phyloP scores from a whole-genome alignment of 345 rosid genomes.

The Pugionium dolabratum region DNA sequence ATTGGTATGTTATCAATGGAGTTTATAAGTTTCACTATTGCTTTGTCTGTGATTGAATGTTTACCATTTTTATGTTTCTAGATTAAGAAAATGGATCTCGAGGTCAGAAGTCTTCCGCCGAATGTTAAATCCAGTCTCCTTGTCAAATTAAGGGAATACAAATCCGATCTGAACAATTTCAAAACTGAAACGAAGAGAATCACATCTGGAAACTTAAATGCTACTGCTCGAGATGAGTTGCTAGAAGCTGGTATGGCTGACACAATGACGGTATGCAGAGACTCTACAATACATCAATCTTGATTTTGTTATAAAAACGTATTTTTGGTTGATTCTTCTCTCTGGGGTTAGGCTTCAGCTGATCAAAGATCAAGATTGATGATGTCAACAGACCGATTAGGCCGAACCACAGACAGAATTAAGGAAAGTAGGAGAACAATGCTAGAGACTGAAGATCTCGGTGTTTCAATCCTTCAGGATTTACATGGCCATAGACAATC shows the following conservation, averaged over 20 bases:
- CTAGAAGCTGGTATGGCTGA: conserved; percentile 81
- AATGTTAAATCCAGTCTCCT: conserved; percentile 68
- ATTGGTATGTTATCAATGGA: conserved; percentile 45
- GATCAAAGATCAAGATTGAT: conserved; percentile 71
- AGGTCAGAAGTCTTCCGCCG: conserved; percentile 69
- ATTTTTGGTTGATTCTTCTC: neutral
- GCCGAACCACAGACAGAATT: too few species aligned
- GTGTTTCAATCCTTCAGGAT: conserved; percentile 93
- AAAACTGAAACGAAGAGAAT: conserved; percentile 35
- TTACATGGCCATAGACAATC: conserved; percentile 81
- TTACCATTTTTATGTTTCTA: conserved; percentile 12
- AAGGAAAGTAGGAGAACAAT: too few species aligned
- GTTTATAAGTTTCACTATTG: neutral
- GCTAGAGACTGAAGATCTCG: conserved; percentile 40
- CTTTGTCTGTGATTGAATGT: neutral
- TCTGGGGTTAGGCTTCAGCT: conserved; percentile 59
- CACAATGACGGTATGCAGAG: conserved; percentile 48
- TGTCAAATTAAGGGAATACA: conserved; percentile 76
- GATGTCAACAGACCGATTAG: too few species aligned
- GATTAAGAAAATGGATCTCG: conserved; percentile 78
- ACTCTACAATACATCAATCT: neutral
- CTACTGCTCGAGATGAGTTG: conserved; percentile 63
- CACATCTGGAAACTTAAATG: conserved; percentile 50
- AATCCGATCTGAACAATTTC: conserved; percentile 75
- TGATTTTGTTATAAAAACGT: neutral